Conservation (phyloP, 768 basidiomycete genomes). For the Gyrodon lividus region DNA sequence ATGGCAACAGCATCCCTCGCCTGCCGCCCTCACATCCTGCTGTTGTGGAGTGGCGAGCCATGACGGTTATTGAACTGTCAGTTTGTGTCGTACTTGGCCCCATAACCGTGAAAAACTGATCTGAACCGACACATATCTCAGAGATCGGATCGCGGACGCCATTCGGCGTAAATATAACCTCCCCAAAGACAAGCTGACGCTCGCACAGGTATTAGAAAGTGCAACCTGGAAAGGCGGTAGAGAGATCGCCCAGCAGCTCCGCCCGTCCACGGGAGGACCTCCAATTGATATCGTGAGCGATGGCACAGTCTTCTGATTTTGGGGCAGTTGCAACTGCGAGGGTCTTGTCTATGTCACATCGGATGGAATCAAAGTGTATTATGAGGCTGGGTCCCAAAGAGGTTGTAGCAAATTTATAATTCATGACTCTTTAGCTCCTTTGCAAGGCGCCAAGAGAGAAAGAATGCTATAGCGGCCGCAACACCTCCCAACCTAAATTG, state of each 20-base stretch:
- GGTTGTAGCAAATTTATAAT: not conserved
- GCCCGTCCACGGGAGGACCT: constrained; percentile 75
- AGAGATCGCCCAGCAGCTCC: constrained; percentile 79
- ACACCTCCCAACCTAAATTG: constrained; percentile 53
- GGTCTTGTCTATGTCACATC: not conserved
- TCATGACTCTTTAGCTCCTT: constrained; percentile 42
- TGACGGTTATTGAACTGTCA: constrained; percentile 92
- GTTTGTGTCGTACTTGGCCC: constrained; percentile 27
- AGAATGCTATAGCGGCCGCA: constrained; percentile 51
- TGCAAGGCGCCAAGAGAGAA: constrained; percentile 55
- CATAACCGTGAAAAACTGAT: constrained; percentile 2
- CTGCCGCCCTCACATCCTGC: constrained; percentile 80
- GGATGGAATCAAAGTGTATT: not conserved
- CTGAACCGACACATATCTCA: constrained; percentile 33
- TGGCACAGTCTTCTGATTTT: constrained; percentile 69
- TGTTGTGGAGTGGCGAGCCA: constrained; percentile 93
- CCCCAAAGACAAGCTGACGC: constrained; percentile 51
- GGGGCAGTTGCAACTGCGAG: not conserved
- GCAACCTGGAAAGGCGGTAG: constrained; percentile 98
- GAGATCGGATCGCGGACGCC: constrained; percentile 74
- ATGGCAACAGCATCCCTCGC: constrained; percentile 48
- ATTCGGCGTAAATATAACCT: constrained; percentile 62
- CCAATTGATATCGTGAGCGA: constrained; percentile 86
- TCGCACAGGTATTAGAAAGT: constrained; percentile 89
- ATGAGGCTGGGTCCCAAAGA: not conserved